Percentiles rank a stretch among this genome's conserved stretches.
phyloP scores from a whole-genome alignment of 1,139 yeast genomes.

The Torulaspora pretoriensis region DNA sequence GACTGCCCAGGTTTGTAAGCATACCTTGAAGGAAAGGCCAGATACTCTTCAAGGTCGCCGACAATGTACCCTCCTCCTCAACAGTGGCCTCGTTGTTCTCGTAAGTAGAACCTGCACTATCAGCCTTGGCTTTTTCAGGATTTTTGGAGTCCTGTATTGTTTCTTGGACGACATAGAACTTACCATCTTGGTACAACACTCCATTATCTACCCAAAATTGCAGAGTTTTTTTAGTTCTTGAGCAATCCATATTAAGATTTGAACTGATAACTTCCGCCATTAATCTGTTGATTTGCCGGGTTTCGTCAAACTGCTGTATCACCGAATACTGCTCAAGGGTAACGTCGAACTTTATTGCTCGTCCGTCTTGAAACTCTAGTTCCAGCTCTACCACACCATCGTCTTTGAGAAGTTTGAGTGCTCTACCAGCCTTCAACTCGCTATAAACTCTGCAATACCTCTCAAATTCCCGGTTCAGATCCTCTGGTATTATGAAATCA shows the following conservation, averaged over 20 bases:
- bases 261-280: constrained; percentile 35
- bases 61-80: constrained; percentile 11
- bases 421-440: constrained; percentile 51
- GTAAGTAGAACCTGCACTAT: constrained; percentile 6
- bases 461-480: constrained; percentile 37
- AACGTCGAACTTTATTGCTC: constrained; percentile 45
- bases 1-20: constrained; percentile 51
- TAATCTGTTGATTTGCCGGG: constrained; percentile 23
- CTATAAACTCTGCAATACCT: constrained; percentile 44
- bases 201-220: constrained; percentile 55
- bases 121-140: background rate
- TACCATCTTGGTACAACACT: constrained; percentile 37
- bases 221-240: constrained; percentile 39
- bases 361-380: constrained; percentile 47
- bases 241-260: constrained; percentile 31
- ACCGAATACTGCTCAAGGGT: constrained; percentile 69
- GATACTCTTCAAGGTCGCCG: constrained; percentile 15
- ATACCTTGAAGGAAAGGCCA: constrained; percentile 51
- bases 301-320: constrained; percentile 50
- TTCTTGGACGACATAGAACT: constrained; percentile 24
- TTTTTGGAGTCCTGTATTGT: constrained; percentile 16
- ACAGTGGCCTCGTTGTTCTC: constrained; percentile 13
- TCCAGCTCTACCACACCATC: constrained; percentile 62
- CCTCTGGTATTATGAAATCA: constrained; percentile 11
- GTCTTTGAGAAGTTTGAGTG: constrained; percentile 53